Conservation (phyloP, 176 grass and related monocot species). For the Poa pratensis region DNA sequence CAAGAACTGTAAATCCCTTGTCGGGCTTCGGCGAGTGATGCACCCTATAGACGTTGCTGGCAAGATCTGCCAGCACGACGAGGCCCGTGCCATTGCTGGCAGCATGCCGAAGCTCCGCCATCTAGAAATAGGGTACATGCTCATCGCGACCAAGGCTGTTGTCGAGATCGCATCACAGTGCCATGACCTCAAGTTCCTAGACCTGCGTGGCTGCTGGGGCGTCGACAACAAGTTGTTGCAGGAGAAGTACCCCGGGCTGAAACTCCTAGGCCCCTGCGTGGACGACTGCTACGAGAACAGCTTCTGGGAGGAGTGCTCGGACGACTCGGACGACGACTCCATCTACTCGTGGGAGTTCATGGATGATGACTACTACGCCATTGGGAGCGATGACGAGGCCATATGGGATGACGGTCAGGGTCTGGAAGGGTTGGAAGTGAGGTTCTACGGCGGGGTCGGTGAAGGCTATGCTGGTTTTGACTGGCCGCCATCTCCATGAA, state of each 20-base stretch:
- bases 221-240: slow-evolving; percentile 73
- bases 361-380: slow-evolving; percentile 55
- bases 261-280: slow-evolving; percentile 71
- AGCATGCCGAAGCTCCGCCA: slow-evolving; percentile 87
- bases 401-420: slow-evolving; percentile 85
- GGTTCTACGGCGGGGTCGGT: slow-evolving; percentile 75
- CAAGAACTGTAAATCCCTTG: slow-evolving; percentile 69
- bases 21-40: slow-evolving; percentile 76
- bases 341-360: slow-evolving; percentile 86
- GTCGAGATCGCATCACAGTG: slow-evolving; percentile 72
- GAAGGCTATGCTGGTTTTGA: slow-evolving; percentile 67
- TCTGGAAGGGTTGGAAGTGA: slow-evolving; percentile 68
- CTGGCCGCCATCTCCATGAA: slow-evolving; percentile 93
- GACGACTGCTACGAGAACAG: slow-evolving; percentile 80
- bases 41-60: slow-evolving; percentile 77
- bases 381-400: slow-evolving; percentile 68
- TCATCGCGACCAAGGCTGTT: slow-evolving; percentile 62
- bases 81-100: slow-evolving; percentile 76
- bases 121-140: slow-evolving; percentile 82
- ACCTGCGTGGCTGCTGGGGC: slow-evolving; percentile 91
- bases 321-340: slow-evolving; percentile 76
- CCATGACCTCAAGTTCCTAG: slow-evolving; percentile 77
- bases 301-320: slow-evolving; percentile 90
- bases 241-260: slow-evolving; percentile 60
- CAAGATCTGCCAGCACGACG: slow-evolving; percentile 81